Base-by-base conservation (phyloP, 2,329 filamentous ascomycete genomes). In the Diaporthe capsici region DNA sequence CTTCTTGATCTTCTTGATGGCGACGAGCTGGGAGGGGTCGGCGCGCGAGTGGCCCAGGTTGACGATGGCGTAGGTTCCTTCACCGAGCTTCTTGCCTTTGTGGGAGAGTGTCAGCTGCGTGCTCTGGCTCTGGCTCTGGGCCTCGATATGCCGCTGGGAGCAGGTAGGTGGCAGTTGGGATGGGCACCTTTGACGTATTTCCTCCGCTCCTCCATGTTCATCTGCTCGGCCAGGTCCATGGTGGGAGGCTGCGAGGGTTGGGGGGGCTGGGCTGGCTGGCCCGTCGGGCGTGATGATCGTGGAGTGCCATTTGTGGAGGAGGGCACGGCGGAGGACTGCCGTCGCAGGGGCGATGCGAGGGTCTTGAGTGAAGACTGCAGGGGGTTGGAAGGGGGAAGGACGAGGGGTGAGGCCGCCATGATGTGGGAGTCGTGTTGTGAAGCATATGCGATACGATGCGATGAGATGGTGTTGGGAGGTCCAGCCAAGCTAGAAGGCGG, bases 21-120 rank as follows among this genome's bases (percentile, higher is more conserved):
- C 97, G 78, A 99, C 94, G 73, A 94, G 90, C 57, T 91, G 90
- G 47, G 89, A 89, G 8, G 95, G 93, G 80, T 97, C 92, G 79
- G 86, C 87, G 76, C 92, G 91, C 61, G 97, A 90, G 84, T 96
- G 94, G 71, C 96, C 97, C 72, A 96, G 92, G 87, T 95, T 98
- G 81, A 99, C 97, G 81, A 97, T 93, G 83, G 97, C 97, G 84
- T 99, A 99, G 78, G 97, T 98, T 87, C 97, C 97, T 85, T 98
- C 95, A 84, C 97, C 97, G 76, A 99, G 91, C 82, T 97, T 97
- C 83, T 94, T 95, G 81, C 95, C 94, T 95, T 79, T 17, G 13
- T 65, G 13, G 31, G 17, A 63, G 25, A 6, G 9, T 13, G 60
- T 74, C 31, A 70, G 73, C 44, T 49, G 31, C 2, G 22, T 5